These are phyloP conservation scores for Thalassiosira sp. DNA, from an alignment of 352 stramenopile species.

Conservation along the genomic window DNA sequence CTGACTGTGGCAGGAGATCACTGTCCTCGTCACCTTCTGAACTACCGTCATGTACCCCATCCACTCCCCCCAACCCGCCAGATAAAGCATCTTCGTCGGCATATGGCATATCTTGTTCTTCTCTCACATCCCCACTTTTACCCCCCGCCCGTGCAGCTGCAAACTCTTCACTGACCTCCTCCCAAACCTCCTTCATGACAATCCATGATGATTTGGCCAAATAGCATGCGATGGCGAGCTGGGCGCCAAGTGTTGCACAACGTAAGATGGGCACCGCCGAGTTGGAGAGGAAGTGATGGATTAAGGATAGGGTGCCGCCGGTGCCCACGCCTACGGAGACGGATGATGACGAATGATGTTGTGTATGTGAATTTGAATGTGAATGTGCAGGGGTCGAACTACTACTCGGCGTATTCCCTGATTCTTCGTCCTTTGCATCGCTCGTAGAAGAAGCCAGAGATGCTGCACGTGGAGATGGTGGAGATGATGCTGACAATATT, in stretches of 20 bases:
- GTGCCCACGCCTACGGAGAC: background rate
- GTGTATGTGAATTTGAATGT: background rate
- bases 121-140: constrained; percentile 25
- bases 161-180: constrained; percentile 42
- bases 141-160: background rate
- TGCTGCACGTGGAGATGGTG: background rate
- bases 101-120: constrained; percentile 50
- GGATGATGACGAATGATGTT: background rate
- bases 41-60: background rate
- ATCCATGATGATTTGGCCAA: constrained; percentile 35
- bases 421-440: background rate
- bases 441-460: too few relatives aligned
- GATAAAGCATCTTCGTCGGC: constrained; percentile 23
- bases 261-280: constrained; percentile 22
- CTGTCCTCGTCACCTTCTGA: constrained; percentile 13
- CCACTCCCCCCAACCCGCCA: background rate
- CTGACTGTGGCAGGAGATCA: background rate
- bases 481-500: background rate
- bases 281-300: constrained; percentile 15
- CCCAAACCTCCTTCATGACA: constrained; percentile 46
- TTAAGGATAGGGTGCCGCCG: constrained; percentile 2
- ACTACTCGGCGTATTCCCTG: too few relatives aligned
- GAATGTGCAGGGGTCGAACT: too few relatives aligned
- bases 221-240: constrained; percentile 39
- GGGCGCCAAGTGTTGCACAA: constrained; percentile 18